Evolutionary conservation across 2,329 filamentous ascomycete genomes (phyloP).

Genomic region (Plectosphaerella sp.): DNA sequence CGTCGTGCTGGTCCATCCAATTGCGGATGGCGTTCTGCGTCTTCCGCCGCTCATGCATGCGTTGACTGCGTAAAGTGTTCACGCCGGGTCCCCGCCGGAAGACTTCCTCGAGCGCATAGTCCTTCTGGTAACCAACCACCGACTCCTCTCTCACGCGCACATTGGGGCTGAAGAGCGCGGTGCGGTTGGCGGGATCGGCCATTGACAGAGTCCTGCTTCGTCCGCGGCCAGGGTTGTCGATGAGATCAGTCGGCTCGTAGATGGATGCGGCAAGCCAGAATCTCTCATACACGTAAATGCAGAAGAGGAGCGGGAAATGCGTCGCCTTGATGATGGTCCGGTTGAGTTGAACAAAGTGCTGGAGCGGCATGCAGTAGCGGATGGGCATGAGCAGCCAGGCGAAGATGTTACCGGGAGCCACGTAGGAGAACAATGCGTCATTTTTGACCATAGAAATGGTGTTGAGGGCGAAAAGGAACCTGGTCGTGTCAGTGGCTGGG

Average conservation of each 20-base stretch:
- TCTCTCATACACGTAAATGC: constrained; percentile 84
- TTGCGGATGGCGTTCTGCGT: constrained; percentile 78
- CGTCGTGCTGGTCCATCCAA: constrained; percentile 79
- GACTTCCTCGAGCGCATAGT: constrained; percentile 84
- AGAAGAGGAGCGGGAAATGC: constrained; percentile 81
- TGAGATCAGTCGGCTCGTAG: constrained; percentile 78
- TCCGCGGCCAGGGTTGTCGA: constrained; percentile 62
- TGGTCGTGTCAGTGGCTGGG: constrained; percentile 17
- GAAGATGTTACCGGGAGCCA: constrained; percentile 86
- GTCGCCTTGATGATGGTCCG: constrained; percentile 88
- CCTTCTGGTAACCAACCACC: constrained; percentile 82
- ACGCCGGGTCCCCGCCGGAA: constrained; percentile 71
- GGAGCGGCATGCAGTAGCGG: constrained; percentile 74
- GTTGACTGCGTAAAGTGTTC: constrained; percentile 54
- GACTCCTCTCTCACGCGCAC: constrained; percentile 77
- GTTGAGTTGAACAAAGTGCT: constrained; percentile 79
- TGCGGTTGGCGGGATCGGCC: constrained; percentile 47
- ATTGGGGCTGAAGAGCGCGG: constrained; percentile 69
- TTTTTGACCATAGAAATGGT: constrained; percentile 98
- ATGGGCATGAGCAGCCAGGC: constrained; percentile 85
- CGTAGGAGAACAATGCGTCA: constrained; percentile 91
- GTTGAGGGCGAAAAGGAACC: constrained; percentile 90
- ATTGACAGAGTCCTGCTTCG: constrained; percentile 51
- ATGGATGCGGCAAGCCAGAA: constrained; percentile 70
- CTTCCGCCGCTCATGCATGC: constrained; percentile 62